These are phyloP conservation scores for Agaricus blazei DNA, from an alignment of 768 basidiomycete species.

Conservation along the genomic window DNA sequence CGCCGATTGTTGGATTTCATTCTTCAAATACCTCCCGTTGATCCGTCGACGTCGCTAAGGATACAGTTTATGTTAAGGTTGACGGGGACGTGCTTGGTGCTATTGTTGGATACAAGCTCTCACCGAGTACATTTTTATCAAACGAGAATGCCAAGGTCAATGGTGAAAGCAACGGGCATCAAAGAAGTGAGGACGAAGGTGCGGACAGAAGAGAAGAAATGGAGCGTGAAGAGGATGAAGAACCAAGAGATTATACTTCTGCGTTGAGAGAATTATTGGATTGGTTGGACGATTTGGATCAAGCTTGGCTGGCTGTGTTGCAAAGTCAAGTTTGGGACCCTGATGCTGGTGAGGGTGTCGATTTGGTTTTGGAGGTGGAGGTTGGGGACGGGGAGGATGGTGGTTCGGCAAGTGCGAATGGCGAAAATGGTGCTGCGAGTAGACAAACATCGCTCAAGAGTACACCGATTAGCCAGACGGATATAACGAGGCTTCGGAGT, in stretches of 20 bases:
- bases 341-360: constrained; percentile 24
- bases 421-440: too few relatives aligned
- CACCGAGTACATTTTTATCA: background rate
- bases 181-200: background rate
- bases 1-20: constrained; percentile 55
- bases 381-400: background rate
- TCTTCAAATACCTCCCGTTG: constrained; percentile 70
- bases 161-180: background rate
- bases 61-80: constrained; percentile 65
- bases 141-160: background rate
- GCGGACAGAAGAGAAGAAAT: background rate
- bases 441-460: background rate
- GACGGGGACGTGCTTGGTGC: constrained; percentile 59
- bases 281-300: constrained; percentile 70
- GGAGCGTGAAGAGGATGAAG: background rate
- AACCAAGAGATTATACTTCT: constrained; percentile 5
- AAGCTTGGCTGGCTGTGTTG: constrained; percentile 67
- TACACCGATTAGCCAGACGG: constrained; percentile 49
- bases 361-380: constrained; percentile 21
- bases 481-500: constrained; percentile 65
- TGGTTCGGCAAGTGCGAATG: background rate
- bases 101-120: constrained; percentile 52
- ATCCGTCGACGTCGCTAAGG: constrained; percentile 64
- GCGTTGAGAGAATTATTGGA: constrained; percentile 49
- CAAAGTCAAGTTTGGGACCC: constrained; percentile 66